phyloP scores from a whole-genome alignment of 2,329 filamentous ascomycete genomes.

The Thelonectria rubi region DNA sequence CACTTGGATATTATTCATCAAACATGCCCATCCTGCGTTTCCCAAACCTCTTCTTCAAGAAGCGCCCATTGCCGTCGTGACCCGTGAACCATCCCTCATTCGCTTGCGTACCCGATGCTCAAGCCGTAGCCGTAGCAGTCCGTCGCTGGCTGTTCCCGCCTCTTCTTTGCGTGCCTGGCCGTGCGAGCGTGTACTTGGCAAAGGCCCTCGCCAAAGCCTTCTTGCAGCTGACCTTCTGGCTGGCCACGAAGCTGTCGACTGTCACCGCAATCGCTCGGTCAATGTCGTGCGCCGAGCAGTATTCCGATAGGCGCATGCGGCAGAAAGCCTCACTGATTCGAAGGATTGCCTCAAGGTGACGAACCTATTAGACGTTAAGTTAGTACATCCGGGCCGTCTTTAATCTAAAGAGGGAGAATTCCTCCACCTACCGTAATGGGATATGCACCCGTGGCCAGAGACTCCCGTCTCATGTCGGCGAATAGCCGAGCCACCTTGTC shows the following conservation, averaged over 20 bases:
- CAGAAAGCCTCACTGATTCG: constrained; percentile 94
- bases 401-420: neutral
- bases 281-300: constrained; percentile 89
- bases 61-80: neutral
- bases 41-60: neutral
- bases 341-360: constrained; percentile 97
- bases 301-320: constrained; percentile 98
- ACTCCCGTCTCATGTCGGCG: constrained; percentile 94
- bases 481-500: constrained; percentile 96
- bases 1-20: constrained; percentile 16
- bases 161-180: constrained; percentile 53
- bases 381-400: constrained; percentile 21
- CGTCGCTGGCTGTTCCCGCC: constrained; percentile 40
- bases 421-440: constrained; percentile 87
- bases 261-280: constrained; percentile 97
- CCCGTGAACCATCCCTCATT: neutral
- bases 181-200: constrained; percentile 83
- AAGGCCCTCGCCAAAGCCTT: constrained; percentile 94
- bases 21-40: constrained; percentile 6
- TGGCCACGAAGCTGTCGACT: constrained; percentile 93
- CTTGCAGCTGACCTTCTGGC: constrained; percentile 97
- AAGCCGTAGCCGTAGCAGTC: constrained; percentile 45
- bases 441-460: constrained; percentile 91
- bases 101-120: neutral
- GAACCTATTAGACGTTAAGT: constrained; percentile 68